phyloP scores from a whole-genome alignment of 495 filamentous ascomycete species.

The Hypoxylon cercidicola region DNA sequence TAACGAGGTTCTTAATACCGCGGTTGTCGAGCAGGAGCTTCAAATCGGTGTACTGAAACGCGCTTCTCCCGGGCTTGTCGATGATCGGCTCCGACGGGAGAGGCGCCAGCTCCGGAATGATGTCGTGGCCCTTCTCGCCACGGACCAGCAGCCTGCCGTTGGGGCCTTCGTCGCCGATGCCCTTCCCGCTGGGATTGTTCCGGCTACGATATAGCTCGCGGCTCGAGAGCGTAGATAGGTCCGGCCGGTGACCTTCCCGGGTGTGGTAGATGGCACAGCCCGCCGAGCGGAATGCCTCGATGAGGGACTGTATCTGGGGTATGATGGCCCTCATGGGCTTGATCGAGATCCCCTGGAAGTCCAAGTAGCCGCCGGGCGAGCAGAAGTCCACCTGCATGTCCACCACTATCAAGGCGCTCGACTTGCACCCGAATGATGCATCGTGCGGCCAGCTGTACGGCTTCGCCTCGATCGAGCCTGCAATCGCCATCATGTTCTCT shows the following conservation, averaged over 20 bases:
- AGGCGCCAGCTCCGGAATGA: constrained; percentile 68
- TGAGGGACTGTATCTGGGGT: constrained; percentile 14
- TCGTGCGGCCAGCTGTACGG: constrained; percentile 12
- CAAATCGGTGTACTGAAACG: constrained; percentile 73
- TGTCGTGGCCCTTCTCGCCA: constrained; percentile 71
- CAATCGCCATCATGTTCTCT: background rate
- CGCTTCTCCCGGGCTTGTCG: constrained; percentile 74
- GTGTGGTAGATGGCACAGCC: constrained; percentile 55
- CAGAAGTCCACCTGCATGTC: constrained; percentile 22
- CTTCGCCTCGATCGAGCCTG: constrained; percentile 1
- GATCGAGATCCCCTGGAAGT: constrained; percentile 17
- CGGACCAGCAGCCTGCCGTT: constrained; percentile 72
- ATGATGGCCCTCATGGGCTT: constrained; percentile 10
- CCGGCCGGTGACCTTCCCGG: constrained; percentile 73
- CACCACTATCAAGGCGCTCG: constrained; percentile 5
- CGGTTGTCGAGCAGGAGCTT: constrained; percentile 67
- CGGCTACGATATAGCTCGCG: constrained; percentile 65
- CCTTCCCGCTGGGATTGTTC: constrained; percentile 64
- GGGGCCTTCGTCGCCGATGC: constrained; percentile 70
- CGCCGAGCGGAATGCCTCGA: constrained; percentile 4
- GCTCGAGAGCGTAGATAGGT: constrained; percentile 68
- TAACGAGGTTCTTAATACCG: constrained; percentile 68
- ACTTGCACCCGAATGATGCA: background rate
- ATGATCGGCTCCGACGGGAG: constrained; percentile 68
- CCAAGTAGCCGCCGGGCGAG: constrained; percentile 10